phyloP scores from a whole-genome alignment of 768 basidiomycete species.

The Suillus spraguei region DNA sequence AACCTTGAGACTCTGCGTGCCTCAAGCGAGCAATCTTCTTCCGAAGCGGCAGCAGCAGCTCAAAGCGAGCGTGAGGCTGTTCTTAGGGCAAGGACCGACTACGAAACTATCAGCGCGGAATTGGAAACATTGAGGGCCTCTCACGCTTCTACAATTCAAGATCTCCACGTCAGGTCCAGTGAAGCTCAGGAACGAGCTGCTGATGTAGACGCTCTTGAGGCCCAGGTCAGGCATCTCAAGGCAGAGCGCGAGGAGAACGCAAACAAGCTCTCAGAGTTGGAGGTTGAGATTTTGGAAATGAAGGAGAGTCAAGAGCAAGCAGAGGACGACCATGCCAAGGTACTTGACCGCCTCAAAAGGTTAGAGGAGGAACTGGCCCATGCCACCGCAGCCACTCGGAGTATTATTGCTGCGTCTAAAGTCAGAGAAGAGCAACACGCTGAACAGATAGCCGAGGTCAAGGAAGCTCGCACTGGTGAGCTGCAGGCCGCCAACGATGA shows the following conservation, averaged over 20 bases:
- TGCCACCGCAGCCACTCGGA: constrained; percentile 48
- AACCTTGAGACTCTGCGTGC: constrained; percentile 53
- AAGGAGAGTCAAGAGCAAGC: constrained; percentile 68
- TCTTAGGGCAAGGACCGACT: constrained; percentile 61
- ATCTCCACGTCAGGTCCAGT: constrained; percentile 45
- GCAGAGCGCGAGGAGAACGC: constrained; percentile 71
- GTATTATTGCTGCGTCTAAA: constrained; percentile 48
- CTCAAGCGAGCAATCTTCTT: constrained; percentile 45
- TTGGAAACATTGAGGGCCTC: constrained; percentile 49
- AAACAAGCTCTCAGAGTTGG: constrained; percentile 75
- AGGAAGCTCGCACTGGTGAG: constrained; percentile 47
- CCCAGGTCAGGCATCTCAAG: constrained; percentile 55
- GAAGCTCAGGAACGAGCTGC: constrained; percentile 50
- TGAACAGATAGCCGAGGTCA: constrained; percentile 41
- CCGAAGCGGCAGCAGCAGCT: constrained; percentile 51
- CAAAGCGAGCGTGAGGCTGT: constrained; percentile 65
- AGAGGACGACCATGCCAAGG: constrained; percentile 58
- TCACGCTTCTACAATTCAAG: constrained; percentile 52
- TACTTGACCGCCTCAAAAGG: constrained; percentile 46
- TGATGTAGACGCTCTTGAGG: constrained; percentile 44
- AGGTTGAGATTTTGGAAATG: constrained; percentile 78
- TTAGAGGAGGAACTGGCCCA: constrained; percentile 58
- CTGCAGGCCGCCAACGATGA: constrained; percentile 47
- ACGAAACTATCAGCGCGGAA: constrained; percentile 58
- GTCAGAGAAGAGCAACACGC: constrained; percentile 50